Percentiles rank a stretch among this genome's conserved stretches.
Evolutionary conservation across 2,329 filamentous ascomycete genomes (phyloP).

Genomic region (Penicillium corylophilum): DNA sequence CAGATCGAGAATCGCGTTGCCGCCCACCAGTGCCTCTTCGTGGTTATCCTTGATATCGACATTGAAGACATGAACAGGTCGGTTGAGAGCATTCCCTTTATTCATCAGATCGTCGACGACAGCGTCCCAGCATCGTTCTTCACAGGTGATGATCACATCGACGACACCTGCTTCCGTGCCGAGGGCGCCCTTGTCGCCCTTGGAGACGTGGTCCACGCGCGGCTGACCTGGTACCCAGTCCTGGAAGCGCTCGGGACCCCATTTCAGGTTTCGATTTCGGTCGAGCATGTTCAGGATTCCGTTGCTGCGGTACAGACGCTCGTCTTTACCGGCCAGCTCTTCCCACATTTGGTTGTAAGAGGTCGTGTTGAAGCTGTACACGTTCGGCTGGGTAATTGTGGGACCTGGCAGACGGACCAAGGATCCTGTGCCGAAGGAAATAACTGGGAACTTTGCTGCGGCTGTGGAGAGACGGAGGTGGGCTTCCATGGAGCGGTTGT

Average conservation of each 20-base stretch:
- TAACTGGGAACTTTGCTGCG: constrained; percentile 84
- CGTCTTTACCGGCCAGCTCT: constrained; percentile 82
- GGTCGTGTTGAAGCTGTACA: constrained; percentile 96
- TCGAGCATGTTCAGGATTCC: constrained; percentile 95
- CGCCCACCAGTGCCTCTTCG: constrained; percentile 89
- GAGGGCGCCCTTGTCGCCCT: constrained; percentile 69
- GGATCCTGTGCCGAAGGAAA: constrained; percentile 95
- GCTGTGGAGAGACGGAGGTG: constrained; percentile 86
- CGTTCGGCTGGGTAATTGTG: constrained; percentile 87
- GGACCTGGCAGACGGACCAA: constrained; percentile 91
- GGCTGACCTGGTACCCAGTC: constrained; percentile 91
- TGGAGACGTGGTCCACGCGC: constrained; percentile 67
- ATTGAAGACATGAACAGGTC: constrained; percentile 96
- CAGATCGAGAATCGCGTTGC: constrained; percentile 86
- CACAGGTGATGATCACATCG: constrained; percentile 93
- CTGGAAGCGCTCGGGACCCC: constrained; percentile 95
- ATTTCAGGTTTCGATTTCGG: constrained; percentile 87
- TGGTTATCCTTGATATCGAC: constrained; percentile 98
- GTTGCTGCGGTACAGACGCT: constrained; percentile 83
- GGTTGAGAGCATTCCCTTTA: constrained; percentile 80
- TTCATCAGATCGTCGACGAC: constrained; percentile 90
- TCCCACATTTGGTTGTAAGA: constrained; percentile 94
- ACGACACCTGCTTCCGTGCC: constrained; percentile 88
- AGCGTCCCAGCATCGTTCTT: constrained; percentile 97
- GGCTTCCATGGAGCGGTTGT: constrained; percentile 99